Conservation (phyloP, 2,329 filamentous ascomycete species). For the Chaetomium sp. region DNA sequence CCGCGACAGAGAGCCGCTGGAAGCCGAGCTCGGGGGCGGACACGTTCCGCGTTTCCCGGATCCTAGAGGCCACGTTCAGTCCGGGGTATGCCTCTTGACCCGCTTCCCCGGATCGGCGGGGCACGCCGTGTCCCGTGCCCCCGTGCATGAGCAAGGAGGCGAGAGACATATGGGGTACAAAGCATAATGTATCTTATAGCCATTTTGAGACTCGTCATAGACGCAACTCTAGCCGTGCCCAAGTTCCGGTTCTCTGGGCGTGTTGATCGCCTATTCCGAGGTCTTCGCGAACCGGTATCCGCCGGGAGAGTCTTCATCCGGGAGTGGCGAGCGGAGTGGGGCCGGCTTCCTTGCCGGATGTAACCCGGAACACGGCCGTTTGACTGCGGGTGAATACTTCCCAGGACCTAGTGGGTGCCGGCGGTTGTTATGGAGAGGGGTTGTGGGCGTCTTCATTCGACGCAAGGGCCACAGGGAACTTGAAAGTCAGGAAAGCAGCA, state of each 20-base stretch:
- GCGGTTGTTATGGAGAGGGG: neutral
- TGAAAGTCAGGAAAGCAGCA: neutral
- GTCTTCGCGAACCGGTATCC: neutral
- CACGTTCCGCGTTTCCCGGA: neutral
- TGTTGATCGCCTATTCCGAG: neutral
- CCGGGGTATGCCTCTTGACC: neutral
- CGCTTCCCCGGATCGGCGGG: conserved; percentile 13
- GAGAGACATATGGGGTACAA: neutral
- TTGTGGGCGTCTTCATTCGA: neutral
- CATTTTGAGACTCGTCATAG: neutral
- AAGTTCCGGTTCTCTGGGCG: neutral
- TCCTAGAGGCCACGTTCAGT: neutral
- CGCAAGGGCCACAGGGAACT: neutral
- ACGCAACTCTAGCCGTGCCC: neutral
- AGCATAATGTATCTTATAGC: neutral
- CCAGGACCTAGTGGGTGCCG: neutral
- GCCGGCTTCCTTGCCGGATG: neutral
- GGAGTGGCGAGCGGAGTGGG: conserved; percentile 14
- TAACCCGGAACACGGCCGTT: neutral
- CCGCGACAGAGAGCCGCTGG: conserved; percentile 20
- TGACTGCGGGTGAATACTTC: conserved; percentile 9
- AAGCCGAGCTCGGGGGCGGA: conserved; percentile 23
- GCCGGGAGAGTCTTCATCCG: conserved; percentile 31
- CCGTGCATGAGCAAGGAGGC: neutral
- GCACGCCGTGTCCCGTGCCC: neutral